These are phyloP conservation scores for Neurospora sp. DNA, from an alignment of 495 filamentous ascomycete genomes.

Conservation along the genomic window DNA sequence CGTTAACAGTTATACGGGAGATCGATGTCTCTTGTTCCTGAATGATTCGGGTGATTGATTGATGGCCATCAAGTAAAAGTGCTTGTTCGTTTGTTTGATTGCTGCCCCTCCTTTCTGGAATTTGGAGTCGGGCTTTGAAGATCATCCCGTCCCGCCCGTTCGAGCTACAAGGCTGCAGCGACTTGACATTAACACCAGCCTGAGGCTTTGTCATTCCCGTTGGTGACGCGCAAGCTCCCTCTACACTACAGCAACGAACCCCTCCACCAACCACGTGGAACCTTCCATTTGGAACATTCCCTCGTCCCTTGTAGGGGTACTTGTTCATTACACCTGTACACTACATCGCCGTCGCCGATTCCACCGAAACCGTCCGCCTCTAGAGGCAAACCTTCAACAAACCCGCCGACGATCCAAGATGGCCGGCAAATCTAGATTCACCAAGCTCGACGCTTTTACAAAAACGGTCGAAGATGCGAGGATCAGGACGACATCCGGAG, in stretches of 20 bases:
- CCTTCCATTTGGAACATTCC: background rate
- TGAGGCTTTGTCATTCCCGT: background rate
- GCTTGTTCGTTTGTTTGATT: background rate
- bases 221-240: background rate
- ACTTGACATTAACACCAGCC: background rate
- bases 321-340: background rate
- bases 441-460: constrained; percentile 92
- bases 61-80: background rate
- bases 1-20: background rate
- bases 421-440: constrained; percentile 75
- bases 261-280: background rate
- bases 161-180: background rate
- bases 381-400: background rate
- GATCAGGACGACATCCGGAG: constrained; percentile 92
- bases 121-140: background rate
- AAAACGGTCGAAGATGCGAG: constrained; percentile 98
- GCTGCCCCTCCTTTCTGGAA: background rate
- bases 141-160: background rate
- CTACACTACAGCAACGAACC: background rate
- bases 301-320: background rate
- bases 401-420: constrained; percentile 27
- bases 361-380: background rate
- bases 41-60: background rate
- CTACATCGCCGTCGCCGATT: background rate
- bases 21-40: background rate